Conservation (phyloP, 2,329 filamentous ascomycete genomes). For the Sclerotinia nivalis region DNA sequence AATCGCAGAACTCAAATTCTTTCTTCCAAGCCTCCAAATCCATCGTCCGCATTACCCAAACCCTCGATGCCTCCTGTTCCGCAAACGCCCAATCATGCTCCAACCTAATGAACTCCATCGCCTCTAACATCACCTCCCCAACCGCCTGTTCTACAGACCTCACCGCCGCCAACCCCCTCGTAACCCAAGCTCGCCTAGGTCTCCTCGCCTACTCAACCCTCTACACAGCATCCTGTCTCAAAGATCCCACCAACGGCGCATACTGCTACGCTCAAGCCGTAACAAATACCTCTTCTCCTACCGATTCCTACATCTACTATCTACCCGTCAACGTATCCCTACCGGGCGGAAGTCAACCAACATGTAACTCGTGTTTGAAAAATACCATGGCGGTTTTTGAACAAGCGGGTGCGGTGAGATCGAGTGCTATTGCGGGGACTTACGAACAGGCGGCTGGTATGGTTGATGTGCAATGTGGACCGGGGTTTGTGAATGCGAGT, state of each 20-base stretch:
- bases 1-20: constrained; percentile 68
- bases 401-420: constrained; percentile 63
- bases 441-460: constrained; percentile 72
- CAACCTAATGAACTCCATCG: constrained; percentile 62
- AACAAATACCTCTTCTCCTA: constrained; percentile 69
- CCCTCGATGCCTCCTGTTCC: constrained; percentile 76
- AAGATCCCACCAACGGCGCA: constrained; percentile 60
- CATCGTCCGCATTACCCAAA: constrained; percentile 68
- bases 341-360: constrained; percentile 52
- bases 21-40: constrained; percentile 82
- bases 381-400: constrained; percentile 83
- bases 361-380: constrained; percentile 74
- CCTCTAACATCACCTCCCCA: constrained; percentile 60
- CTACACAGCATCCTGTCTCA: constrained; percentile 79
- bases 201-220: constrained; percentile 75
- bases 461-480: constrained; percentile 67
- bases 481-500: constrained; percentile 58
- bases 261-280: constrained; percentile 86
- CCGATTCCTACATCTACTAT: constrained; percentile 81
- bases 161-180: constrained; percentile 63
- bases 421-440: constrained; percentile 64
- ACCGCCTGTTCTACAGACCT: constrained; percentile 74
- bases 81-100: constrained; percentile 67
- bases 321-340: constrained; percentile 69
- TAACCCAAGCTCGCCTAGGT: constrained; percentile 73